Percentiles rank a stretch among this genome's conserved stretches.
Conservation (phyloP, 176 grass and related monocot genomes). For the Musa acuminata region DNA sequence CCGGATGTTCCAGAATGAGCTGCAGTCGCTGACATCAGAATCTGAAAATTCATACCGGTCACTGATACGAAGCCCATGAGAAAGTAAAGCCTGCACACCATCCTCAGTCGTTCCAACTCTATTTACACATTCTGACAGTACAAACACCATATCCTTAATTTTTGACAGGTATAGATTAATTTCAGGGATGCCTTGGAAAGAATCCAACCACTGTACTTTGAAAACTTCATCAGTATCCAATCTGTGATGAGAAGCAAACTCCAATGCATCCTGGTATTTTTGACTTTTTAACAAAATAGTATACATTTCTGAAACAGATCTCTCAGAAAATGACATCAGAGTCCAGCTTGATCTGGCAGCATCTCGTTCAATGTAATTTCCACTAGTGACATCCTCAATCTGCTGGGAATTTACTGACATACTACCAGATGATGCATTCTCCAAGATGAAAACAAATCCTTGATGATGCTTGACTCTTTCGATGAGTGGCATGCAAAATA, state of each 20-base stretch:
- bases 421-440: constrained; percentile 36
- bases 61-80: constrained; percentile 68
- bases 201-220: constrained; percentile 73
- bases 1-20: constrained; percentile 48
- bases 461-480: constrained; percentile 50
- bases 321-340: constrained; percentile 57
- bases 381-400: constrained; percentile 12
- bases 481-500: constrained; percentile 50
- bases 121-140: constrained; percentile 86
- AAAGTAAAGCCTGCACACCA: constrained; percentile 67
- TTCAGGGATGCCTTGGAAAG: constrained; percentile 39
- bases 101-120: constrained; percentile 62
- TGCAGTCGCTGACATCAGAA: constrained; percentile 29
- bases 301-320: constrained; percentile 73
- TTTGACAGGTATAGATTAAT: constrained; percentile 61
- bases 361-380: constrained; percentile 14
- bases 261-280: constrained; percentile 56
- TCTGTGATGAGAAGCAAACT: constrained; percentile 49
- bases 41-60: constrained; percentile 58
- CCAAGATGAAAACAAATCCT: constrained; percentile 70
- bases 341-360: constrained; percentile 55
- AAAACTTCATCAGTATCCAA: constrained; percentile 85
- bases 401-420: constrained; percentile 10
- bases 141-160: constrained; percentile 73
- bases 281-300: constrained; percentile 46